Percentiles rank a stretch among this genome's conserved stretches.
Conservation (phyloP, 2,329 filamentous ascomycete species). For the Monilinia fructicola region DNA sequence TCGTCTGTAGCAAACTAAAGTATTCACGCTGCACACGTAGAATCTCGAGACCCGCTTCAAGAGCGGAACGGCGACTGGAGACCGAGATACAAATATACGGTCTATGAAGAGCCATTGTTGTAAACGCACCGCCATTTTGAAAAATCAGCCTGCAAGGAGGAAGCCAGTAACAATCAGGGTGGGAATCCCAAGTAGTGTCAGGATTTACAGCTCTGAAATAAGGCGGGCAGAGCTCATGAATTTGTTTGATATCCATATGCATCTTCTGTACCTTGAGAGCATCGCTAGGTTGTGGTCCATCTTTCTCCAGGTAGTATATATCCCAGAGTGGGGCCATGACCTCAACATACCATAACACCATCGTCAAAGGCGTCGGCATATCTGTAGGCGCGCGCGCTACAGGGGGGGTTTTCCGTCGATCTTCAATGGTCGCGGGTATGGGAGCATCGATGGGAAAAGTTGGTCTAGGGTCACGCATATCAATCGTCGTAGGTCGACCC, state of each 20-base stretch:
- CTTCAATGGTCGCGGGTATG: slow-evolving; percentile 43
- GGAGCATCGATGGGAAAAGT: slow-evolving; percentile 55
- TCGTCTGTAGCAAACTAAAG: slow-evolving; percentile 47
- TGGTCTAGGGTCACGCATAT: slow-evolving; percentile 49
- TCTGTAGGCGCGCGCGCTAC: slow-evolving; percentile 47
- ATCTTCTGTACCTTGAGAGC: slow-evolving; percentile 54
- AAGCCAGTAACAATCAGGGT: slow-evolving; percentile 56
- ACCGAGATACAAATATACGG: slow-evolving; percentile 61
- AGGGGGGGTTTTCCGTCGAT: slow-evolving; percentile 50
- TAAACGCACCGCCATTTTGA: slow-evolving; percentile 51
- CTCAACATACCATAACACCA: slow-evolving; percentile 52
- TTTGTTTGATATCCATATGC: slow-evolving; percentile 51
- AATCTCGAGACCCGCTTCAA: slow-evolving; percentile 56
- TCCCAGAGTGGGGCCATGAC: slow-evolving; percentile 51
- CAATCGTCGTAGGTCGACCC: slow-evolving; percentile 49
- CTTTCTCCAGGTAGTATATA: slow-evolving; percentile 53
- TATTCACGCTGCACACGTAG: slow-evolving; percentile 56
- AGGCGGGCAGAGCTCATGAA: slow-evolving; percentile 52
- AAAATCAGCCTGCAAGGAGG: slow-evolving; percentile 49
- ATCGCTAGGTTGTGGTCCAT: slow-evolving; percentile 55
- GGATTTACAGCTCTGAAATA: slow-evolving; percentile 56
- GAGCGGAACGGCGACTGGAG: slow-evolving; percentile 54
- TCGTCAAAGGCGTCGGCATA: slow-evolving; percentile 57
- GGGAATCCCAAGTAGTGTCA: slow-evolving; percentile 56
- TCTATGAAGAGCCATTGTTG: slow-evolving; percentile 59